Conservation (phyloP, 306 rosid species). For the Ochetophila trinervis region DNA sequence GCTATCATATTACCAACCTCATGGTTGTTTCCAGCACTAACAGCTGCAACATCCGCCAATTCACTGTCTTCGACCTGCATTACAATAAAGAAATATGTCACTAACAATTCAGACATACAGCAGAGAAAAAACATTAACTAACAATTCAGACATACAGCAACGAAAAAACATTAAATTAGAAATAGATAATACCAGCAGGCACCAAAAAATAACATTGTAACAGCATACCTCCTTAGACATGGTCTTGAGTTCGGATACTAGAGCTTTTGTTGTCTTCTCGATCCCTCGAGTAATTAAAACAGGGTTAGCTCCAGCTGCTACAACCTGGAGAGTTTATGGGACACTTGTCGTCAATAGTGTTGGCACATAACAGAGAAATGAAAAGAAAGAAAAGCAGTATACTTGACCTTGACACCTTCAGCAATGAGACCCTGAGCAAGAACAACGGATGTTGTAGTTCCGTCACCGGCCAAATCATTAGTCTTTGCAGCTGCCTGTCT, state of each 20-base stretch:
- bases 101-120: no score
- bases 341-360: no score
- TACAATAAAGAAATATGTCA: background rate
- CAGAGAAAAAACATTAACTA: no score
- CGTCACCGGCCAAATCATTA: slow-evolving; percentile 98
- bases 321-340: slow-evolving; percentile 53
- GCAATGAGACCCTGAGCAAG: slow-evolving; percentile 98
- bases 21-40: slow-evolving; percentile 94
- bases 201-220: no score
- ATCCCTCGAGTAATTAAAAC: slow-evolving; percentile 96
- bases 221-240: slow-evolving; percentile 86
- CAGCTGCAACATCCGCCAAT: slow-evolving; percentile 97
- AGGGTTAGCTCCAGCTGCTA: slow-evolving; percentile 99
- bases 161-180: no score
- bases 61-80: slow-evolving; percentile 96
- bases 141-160: no score
- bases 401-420: slow-evolving; percentile 83
- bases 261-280: slow-evolving; percentile 83
- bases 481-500: slow-evolving; percentile 99
- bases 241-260: slow-evolving; percentile 70
- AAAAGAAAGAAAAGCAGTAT: no score
- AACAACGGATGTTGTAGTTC: slow-evolving; percentile 97
- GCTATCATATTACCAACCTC: slow-evolving; percentile 98
- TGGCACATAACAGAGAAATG: no score
- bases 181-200: background rate